Conservation (phyloP, 1,139 yeast genomes). For the Wickerhamomyces sp. region DNA sequence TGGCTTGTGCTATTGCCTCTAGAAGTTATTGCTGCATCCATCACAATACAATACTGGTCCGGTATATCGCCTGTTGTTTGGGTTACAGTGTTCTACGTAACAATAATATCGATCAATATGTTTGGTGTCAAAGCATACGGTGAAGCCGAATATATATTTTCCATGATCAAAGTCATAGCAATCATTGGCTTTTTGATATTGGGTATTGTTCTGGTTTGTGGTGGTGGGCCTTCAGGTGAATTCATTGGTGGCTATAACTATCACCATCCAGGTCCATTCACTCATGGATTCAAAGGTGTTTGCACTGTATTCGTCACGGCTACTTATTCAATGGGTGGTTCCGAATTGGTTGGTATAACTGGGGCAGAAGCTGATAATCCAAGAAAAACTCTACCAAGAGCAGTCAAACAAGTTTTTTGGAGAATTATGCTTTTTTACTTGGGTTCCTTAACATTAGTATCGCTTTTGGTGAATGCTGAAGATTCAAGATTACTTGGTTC, state of each 20-base stretch:
- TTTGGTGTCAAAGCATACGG: conserved; percentile 72
- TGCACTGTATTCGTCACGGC: conserved; percentile 74
- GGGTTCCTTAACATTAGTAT: conserved; percentile 52
- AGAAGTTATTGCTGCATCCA: conserved; percentile 68
- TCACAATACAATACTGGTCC: conserved; percentile 64
- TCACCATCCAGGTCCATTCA: conserved; percentile 54
- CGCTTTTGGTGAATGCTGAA: conserved; percentile 55
- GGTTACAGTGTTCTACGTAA: conserved; percentile 61
- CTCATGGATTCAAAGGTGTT: conserved; percentile 64
- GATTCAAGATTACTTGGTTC: conserved; percentile 40
- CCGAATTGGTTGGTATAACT: conserved; percentile 72
- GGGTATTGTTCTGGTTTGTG: conserved; percentile 54
- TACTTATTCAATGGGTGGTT: conserved; percentile 77
- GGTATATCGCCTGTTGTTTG: conserved; percentile 57
- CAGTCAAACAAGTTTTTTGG: conserved; percentile 68
- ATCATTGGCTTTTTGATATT: conserved; percentile 57
- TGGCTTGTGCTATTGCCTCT: conserved; percentile 69
- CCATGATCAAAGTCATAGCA: conserved; percentile 53
- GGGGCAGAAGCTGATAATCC: conserved; percentile 80
- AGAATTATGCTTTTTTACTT: conserved; percentile 61
- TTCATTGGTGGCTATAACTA: conserved; percentile 55
- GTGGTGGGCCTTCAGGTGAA: conserved; percentile 58
- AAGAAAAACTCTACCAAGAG: conserved; percentile 54
- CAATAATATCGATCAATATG: conserved; percentile 52
- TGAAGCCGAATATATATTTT: conserved; percentile 58